phyloP scores from a whole-genome alignment of 2,329 filamentous ascomycete genomes.

The Beauveria medogensis region DNA sequence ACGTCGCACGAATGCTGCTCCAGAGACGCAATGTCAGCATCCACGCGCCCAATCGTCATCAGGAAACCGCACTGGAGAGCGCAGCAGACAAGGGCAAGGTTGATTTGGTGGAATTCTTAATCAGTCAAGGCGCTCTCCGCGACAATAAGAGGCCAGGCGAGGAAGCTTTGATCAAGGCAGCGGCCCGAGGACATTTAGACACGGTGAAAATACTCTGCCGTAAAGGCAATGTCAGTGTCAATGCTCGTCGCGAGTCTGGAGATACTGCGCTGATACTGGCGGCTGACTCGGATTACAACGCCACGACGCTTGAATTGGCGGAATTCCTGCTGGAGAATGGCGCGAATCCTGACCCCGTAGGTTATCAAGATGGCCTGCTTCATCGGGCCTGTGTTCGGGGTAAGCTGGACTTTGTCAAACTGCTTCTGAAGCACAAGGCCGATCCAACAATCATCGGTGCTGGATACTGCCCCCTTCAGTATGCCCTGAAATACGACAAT shows the following conservation, averaged over 20 bases:
- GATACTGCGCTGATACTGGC: not conserved
- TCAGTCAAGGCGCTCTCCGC: not conserved
- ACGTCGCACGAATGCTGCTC: not conserved
- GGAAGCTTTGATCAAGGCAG: not conserved
- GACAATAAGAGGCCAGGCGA: not conserved
- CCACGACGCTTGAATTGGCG: not conserved
- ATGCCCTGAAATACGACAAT: not conserved
- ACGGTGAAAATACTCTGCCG: not conserved
- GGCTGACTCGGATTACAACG: not conserved
- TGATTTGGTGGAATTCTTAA: not conserved
- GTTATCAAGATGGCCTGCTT: not conserved
- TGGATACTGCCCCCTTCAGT: not conserved
- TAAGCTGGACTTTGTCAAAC: not conserved
- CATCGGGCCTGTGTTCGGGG: not conserved
- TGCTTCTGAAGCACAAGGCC: not conserved
- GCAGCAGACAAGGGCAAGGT: constrained; percentile 1
- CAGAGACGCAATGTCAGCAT: constrained; percentile 1
- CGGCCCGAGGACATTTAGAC: not conserved
- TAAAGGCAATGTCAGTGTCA: not conserved
- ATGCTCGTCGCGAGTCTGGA: not conserved
- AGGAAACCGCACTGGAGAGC: not conserved
- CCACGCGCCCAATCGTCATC: not conserved
- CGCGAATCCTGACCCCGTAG: not conserved
- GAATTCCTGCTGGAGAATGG: constrained; percentile 4
- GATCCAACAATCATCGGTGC: not conserved